Percentiles rank a stretch among this genome's conserved stretches.
Evolutionary conservation across 2,329 filamentous ascomycete genomes (phyloP).

Genomic region (Colletotrichum magnum): DNA sequence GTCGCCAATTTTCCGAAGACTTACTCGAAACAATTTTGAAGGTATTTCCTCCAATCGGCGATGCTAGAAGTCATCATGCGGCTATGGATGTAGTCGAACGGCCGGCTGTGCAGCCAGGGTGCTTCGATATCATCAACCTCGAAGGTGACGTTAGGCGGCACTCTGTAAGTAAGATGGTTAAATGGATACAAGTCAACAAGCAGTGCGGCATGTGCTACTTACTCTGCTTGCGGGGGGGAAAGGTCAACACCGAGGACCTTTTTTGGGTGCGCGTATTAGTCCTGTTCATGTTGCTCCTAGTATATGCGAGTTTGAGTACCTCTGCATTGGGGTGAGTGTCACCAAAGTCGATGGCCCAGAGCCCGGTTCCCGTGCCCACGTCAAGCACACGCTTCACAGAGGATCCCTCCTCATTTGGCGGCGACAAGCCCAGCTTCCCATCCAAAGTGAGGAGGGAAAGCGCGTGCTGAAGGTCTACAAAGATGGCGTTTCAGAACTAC

Average conservation of each 20-base stretch:
- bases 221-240: conserved; percentile 56
- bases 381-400: conserved; percentile 53
- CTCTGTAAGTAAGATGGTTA: conserved; percentile 44
- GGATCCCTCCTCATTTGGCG: conserved; percentile 26
- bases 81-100: conserved; percentile 58
- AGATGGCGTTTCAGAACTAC: background rate
- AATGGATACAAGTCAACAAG: too few species aligned
- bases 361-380: conserved; percentile 62
- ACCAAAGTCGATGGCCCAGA: conserved; percentile 61
- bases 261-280: conserved; percentile 10
- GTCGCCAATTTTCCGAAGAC: background rate
- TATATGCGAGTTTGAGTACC: conserved; percentile 33
- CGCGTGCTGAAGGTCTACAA: conserved; percentile 47
- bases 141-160: conserved; percentile 65
- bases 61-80: conserved; percentile 55
- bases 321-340: conserved; percentile 38
- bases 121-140: conserved; percentile 59
- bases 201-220: too few species aligned
- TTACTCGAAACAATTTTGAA: conserved; percentile 52
- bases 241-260: conserved; percentile 57
- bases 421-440: conserved; percentile 44
- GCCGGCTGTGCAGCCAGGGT: conserved; percentile 53
- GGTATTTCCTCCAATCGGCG: conserved; percentile 50
- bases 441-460: conserved; percentile 45
- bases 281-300: too few species aligned